Evolutionary conservation across 2,329 filamentous ascomycete species (phyloP).

Genomic region (Nakataea oryzae): DNA sequence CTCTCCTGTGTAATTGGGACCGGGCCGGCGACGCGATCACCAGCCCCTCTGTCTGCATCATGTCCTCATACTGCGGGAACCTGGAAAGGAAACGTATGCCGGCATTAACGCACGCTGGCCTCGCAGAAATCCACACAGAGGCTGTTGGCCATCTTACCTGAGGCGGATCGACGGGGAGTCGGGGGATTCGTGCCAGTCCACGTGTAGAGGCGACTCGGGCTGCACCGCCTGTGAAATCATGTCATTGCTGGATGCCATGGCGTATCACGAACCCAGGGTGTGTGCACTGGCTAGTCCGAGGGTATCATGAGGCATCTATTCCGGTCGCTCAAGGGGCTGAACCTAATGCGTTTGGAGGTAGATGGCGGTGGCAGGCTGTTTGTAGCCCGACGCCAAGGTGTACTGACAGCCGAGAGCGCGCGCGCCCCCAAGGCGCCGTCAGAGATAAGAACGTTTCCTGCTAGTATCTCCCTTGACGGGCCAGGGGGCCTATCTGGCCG

Average conservation of each 20-base stretch:
- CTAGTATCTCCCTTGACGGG: neutral
- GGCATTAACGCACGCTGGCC: neutral
- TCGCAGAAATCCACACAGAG: neutral
- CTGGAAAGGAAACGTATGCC: neutral
- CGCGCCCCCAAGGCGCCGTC: too few relatives aligned
- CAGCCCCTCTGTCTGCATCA: neutral
- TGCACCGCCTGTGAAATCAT: neutral
- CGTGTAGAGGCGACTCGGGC: neutral
- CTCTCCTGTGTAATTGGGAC: neutral
- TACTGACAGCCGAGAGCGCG: neutral
- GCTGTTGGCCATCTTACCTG: neutral
- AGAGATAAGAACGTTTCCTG: neutral
- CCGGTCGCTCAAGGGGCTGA: neutral
- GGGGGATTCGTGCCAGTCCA: neutral
- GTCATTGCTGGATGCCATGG: neutral
- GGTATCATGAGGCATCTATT: neutral
- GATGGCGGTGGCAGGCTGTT: neutral
- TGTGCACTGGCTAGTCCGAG: neutral
- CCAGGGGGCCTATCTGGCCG: neutral
- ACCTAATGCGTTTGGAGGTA: neutral
- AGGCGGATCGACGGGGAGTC: neutral
- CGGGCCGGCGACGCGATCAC: neutral
- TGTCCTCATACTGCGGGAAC: neutral
- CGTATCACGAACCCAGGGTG: neutral
- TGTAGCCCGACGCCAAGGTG: neutral